Base-by-base conservation (phyloP, 2,329 filamentous ascomycete genomes). In the Colletotrichum nymphaeae region DNA sequence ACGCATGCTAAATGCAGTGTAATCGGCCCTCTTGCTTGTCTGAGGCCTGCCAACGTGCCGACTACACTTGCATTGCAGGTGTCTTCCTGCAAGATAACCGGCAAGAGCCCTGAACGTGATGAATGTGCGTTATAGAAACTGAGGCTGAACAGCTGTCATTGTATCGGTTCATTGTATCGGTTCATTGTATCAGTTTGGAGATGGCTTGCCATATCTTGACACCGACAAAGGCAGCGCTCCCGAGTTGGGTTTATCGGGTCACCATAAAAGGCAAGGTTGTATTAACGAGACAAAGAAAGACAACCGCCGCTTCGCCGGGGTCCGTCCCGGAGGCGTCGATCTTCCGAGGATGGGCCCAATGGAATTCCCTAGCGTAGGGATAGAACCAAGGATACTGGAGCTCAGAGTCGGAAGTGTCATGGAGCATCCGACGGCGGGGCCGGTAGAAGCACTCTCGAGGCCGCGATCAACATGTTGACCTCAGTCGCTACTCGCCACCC, bases 1-100 rank as follows among this genome's bases (percentile, higher is more conserved):
- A 66, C 32, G 67, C 67, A 60, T 66, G 71, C 56, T 32, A 11
- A 35, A 60, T 66, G 67, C 67, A 73, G 52, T 58, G 46, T 49
- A 35, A 58, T 63, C 67, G 68, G 55, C 35, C 46, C 14, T 62
- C 56, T 55, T 57, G 28, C 55, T 55, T 24, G 26, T 57, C 19
- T 55, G 28, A 63, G 22, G 42, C 49, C 32, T 67, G 56, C 14
- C 67, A 42, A 46, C 19, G n/a, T 52, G 67, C 28, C 60, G 65
- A 26, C 65, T 63, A 59, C 16, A 19, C 22, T 14, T 62, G 24
- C 59, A 46, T 58, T 73, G 26, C 59, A 64, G 26, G 6, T 64
- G 59, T 9, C 42, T 32, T 59, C 37, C 60, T 59, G 53, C 59
- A 35, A 22, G 49, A 35, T 26, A 32, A 52, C 55, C n/a, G 26